Evolutionary conservation across 2,329 filamentous ascomycete genomes (phyloP).

Genomic region (Mycogone perniciosa): DNA sequence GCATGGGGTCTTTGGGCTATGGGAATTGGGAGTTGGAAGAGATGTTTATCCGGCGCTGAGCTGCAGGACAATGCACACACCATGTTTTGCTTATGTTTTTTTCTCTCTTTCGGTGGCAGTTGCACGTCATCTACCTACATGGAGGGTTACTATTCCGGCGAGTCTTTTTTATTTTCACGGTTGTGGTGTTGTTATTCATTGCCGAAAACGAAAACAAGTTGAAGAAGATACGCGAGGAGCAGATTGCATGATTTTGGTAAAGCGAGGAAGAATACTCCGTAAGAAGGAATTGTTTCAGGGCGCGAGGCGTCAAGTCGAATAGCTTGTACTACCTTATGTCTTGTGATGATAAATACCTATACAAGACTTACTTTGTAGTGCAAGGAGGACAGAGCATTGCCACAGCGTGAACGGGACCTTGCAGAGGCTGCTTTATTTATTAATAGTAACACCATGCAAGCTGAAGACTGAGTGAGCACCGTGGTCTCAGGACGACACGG

Average conservation of each 20-base stretch:
- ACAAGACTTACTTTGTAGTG: neutral
- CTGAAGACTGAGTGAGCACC: too few species aligned
- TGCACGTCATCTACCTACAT: constrained; percentile 3
- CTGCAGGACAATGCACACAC: constrained; percentile 17
- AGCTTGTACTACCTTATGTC: neutral
- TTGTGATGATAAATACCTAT: neutral
- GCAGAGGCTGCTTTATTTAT: neutral
- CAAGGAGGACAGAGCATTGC: neutral
- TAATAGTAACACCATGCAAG: neutral
- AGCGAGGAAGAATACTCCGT: too few species aligned
- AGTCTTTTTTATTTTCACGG: neutral
- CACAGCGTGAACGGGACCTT: neutral
- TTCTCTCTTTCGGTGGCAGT: neutral
- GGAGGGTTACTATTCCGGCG: neutral
- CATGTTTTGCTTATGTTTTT: neutral
- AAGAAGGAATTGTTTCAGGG: neutral
- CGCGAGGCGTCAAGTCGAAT: neutral
- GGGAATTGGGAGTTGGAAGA: constrained; percentile 27
- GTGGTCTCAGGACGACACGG: too few species aligned
- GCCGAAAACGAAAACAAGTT: neutral
- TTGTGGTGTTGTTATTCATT: neutral
- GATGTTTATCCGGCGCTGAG: constrained; percentile 22
- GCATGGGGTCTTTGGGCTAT: constrained; percentile 20
- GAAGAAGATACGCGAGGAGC: neutral
- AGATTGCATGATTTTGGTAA: neutral